Evolutionary conservation across 768 basidiomycete genomes (phyloP).

Genomic region (Polyporus arcularius): DNA sequence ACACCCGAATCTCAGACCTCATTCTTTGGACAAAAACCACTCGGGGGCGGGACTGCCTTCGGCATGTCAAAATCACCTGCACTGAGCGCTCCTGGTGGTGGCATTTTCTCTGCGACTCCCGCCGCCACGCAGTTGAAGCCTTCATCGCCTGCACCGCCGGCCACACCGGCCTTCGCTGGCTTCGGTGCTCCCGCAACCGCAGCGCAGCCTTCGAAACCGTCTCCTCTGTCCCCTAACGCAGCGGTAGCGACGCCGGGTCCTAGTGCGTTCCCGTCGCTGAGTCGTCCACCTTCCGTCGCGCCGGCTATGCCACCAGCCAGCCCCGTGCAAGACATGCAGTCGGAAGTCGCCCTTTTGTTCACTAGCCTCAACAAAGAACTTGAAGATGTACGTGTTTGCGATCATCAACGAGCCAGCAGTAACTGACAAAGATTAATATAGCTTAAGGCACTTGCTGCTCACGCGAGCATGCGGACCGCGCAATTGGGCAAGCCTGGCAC

Average conservation of each 20-base stretch:
- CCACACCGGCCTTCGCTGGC: not conserved
- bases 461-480: not conserved
- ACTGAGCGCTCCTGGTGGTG: not conserved
- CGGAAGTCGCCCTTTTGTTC: slow-evolving; percentile 58
- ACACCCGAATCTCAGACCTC: not conserved
- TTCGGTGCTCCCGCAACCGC: not conserved
- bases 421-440: not conserved
- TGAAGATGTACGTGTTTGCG: slow-evolving; percentile 49
- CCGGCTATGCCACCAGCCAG: slow-evolving; percentile 6
- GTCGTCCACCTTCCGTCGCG: not conserved
- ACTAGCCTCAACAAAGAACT: slow-evolving; percentile 52
- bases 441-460: slow-evolving; percentile 13
- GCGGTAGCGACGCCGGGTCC: not conserved
- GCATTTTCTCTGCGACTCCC: not conserved
- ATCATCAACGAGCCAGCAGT: not conserved
- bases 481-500: slow-evolving; percentile 35
- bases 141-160: not conserved
- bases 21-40: not conserved
- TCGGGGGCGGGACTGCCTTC: not conserved
- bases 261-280: not conserved
- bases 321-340: slow-evolving; percentile 64
- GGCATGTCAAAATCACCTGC: not conserved
- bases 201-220: not conserved
- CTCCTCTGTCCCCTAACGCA: not conserved
- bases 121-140: slow-evolving; percentile 2